Evolutionary conservation across 768 basidiomycete genomes (phyloP).

Genomic region (Hypsizygus marmoreus): DNA sequence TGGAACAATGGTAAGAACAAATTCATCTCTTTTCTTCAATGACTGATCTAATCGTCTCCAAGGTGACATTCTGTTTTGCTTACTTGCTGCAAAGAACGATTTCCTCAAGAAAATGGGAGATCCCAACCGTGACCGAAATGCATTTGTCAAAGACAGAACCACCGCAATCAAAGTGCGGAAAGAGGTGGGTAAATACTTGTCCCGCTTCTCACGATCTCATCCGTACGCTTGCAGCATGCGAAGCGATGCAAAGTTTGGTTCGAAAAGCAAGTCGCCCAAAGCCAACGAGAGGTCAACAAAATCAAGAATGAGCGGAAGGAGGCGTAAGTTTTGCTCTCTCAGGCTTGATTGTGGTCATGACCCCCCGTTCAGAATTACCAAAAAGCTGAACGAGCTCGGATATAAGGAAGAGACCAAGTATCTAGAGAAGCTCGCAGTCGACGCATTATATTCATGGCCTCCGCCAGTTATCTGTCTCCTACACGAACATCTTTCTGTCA

Average conservation of each 20-base stretch:
- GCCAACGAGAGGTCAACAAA: constrained; percentile 15
- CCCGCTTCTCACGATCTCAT: too few species aligned
- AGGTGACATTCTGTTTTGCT: constrained; percentile 16
- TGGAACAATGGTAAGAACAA: constrained; percentile 16
- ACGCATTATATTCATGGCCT: not conserved
- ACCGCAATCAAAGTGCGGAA: constrained; percentile 10
- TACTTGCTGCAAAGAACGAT: constrained; percentile 14
- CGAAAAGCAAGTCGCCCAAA: not conserved
- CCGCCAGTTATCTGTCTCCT: constrained; percentile 7
- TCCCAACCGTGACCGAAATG: constrained; percentile 6
- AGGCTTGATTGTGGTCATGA: not conserved
- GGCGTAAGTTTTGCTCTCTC: constrained; percentile 13
- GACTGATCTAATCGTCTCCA: not conserved
- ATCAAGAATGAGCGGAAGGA: constrained; percentile 11
- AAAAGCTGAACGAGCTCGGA: constrained; percentile 18
- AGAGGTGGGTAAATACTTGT: constrained; percentile 10
- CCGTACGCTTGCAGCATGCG: constrained; percentile 2
- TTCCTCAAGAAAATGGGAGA: constrained; percentile 20
- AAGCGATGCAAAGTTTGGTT: constrained; percentile 11
- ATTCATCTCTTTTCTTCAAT: not conserved
- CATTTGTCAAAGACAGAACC: constrained; percentile 17
- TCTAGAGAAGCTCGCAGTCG: constrained; percentile 10
- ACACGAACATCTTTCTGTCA: constrained; percentile 19
- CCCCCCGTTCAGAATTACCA: constrained; percentile 6
- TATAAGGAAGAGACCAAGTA: constrained; percentile 13